Evolutionary conservation across 371 early-diverging fungal genomes (phyloP).

Genomic region (Mucor ambiguus): DNA sequence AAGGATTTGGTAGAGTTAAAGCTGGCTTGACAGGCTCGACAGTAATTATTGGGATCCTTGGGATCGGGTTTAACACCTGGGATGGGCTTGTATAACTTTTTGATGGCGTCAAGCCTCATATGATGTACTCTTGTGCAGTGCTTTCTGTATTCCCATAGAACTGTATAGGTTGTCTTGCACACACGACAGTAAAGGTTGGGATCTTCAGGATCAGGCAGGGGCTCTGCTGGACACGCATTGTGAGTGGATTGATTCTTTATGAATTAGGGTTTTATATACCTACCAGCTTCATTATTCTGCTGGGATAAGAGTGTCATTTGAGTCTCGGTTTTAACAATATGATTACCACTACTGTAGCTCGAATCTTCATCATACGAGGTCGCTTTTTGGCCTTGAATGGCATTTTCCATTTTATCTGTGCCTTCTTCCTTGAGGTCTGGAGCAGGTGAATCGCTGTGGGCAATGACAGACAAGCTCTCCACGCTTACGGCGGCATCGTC

Average conservation of each 20-base stretch:
- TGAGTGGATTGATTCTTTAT: no score
- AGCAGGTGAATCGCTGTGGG: neutral
- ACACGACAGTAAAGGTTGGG: conserved; percentile 1
- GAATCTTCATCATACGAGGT: neutral
- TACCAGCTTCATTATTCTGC: neutral
- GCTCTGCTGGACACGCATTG: neutral
- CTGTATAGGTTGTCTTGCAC: neutral
- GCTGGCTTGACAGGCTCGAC: neutral
- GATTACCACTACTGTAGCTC: neutral
- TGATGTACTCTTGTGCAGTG: neutral
- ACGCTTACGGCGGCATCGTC: neutral
- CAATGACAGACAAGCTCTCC: neutral
- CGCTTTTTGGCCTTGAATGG: neutral
- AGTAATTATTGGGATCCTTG: neutral
- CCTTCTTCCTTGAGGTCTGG: neutral
- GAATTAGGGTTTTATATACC: neutral
- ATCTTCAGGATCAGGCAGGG: neutral
- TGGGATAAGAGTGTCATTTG: neutral
- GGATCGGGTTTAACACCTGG: neutral
- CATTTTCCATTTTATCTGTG: neutral
- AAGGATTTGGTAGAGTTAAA: neutral
- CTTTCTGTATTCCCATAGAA: neutral
- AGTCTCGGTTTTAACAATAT: no score
- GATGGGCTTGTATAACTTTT: neutral
- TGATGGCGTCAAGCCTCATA: neutral